Conservation (phyloP, 768 basidiomycete genomes). For the Naematelia aurantialba region DNA sequence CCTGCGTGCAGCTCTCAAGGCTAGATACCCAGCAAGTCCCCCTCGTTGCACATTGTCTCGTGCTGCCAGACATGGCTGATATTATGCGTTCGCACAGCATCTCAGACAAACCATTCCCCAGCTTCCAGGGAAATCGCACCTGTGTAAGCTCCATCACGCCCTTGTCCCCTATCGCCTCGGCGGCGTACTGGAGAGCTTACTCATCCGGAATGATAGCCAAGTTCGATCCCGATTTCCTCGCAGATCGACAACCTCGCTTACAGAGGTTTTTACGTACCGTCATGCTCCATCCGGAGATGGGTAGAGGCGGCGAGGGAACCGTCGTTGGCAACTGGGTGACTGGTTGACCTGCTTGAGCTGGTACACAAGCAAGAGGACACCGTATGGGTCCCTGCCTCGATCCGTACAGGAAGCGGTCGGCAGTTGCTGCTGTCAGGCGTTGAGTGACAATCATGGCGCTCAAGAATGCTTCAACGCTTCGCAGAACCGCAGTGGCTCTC, state of each 20-base stretch:
- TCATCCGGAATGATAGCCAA: too few species aligned
- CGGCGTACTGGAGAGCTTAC: not conserved
- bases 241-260: constrained; percentile 39
- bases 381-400: too few species aligned
- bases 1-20: constrained; percentile 26
- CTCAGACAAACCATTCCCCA: constrained; percentile 32
- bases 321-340: constrained; percentile 32
- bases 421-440: too few species aligned
- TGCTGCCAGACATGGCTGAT: too few species aligned
- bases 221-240: constrained; percentile 40
- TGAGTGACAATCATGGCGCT: too few species aligned
- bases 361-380: too few species aligned
- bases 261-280: constrained; percentile 46
- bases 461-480: too few species aligned
- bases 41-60: too few species aligned
- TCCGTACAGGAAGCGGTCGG: too few species aligned
- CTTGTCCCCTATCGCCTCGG: not conserved
- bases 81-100: too few species aligned
- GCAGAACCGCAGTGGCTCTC: too few species aligned
- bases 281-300: constrained; percentile 46
- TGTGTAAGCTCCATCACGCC: constrained; percentile 22
- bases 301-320: constrained; percentile 24
- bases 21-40: constrained; percentile 32
- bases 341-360: not conserved
- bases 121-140: constrained; percentile 44